Conservation (phyloP, 202 grass and related monocot species). For the Panicum hallii region DNA sequence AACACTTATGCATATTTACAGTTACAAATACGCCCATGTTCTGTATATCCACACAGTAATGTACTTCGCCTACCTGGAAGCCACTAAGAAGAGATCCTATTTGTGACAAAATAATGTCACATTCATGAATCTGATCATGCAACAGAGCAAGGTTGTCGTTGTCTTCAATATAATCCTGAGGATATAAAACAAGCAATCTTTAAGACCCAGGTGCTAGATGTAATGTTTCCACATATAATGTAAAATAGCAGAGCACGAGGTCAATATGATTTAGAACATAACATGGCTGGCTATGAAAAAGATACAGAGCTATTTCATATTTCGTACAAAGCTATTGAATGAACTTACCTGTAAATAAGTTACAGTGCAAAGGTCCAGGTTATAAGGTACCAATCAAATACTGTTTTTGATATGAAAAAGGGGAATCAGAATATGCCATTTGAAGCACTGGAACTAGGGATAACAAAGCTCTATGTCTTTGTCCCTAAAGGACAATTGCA, state of each 20-base stretch:
- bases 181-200: slow-evolving; percentile 36
- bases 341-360: slow-evolving; percentile 1
- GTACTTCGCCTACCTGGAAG: slow-evolving; percentile 52
- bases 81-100: slow-evolving; percentile 57
- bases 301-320: not conserved
- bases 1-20: not conserved
- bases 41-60: not conserved
- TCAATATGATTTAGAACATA: not conserved
- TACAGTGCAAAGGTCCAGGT: not conserved
- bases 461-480: not conserved
- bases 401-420: not conserved
- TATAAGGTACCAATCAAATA: not conserved
- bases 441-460: not conserved
- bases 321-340: not conserved
- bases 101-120: slow-evolving; percentile 56
- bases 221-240: slow-evolving; percentile 26
- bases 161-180: slow-evolving; percentile 62
- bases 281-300: slow-evolving; percentile 10
- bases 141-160: slow-evolving; percentile 55
- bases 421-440: not conserved
- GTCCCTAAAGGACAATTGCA: not conserved
- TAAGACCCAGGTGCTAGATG: slow-evolving; percentile 20
- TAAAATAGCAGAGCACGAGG: not conserved
- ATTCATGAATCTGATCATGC: slow-evolving; percentile 60
- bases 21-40: not conserved